Evolutionary conservation across 345 rosid species (phyloP).

Genomic region (Lepidium sativum): DNA sequence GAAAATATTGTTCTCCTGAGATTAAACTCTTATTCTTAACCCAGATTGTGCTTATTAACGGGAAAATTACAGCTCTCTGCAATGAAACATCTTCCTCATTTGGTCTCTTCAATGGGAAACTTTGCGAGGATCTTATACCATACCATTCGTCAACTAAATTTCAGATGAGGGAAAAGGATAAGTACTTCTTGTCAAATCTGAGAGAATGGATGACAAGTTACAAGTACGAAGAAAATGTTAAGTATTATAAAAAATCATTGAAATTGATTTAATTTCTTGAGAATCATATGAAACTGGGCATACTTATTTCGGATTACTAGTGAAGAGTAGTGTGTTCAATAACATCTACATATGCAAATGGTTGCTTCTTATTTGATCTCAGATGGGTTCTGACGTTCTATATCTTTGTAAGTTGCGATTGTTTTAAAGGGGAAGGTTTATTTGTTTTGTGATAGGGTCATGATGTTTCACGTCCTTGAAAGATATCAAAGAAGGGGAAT

Average conservation of each 20-base stretch:
- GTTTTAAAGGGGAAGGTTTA: background rate
- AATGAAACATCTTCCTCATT: slow-evolving; percentile 15
- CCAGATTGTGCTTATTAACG: slow-evolving; percentile 22
- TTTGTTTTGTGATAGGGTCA: slow-evolving; percentile 12
- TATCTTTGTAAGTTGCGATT: background rate
- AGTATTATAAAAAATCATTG: background rate
- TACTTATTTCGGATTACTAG: background rate
- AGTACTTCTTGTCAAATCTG: background rate
- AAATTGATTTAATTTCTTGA: background rate
- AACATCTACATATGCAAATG: background rate
- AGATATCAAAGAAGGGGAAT: slow-evolving; percentile 22
- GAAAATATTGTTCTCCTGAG: background rate
- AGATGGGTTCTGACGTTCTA: background rate
- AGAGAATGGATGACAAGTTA: slow-evolving; percentile 14
- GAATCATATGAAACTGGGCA: background rate
- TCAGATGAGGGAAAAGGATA: slow-evolving; percentile 22
- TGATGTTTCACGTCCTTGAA: slow-evolving; percentile 18
- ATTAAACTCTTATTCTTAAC: background rate
- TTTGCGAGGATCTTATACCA: background rate
- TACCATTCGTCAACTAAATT: slow-evolving; percentile 14
- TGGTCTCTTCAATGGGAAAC: background rate
- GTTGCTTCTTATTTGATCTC: background rate
- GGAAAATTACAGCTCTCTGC: slow-evolving; percentile 19
- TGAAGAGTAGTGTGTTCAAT: background rate
- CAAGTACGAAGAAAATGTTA: slow-evolving; percentile 13